Evolutionary conservation across 495 filamentous ascomycete genomes (phyloP).

Genomic region (Talaromyces adpressus): DNA sequence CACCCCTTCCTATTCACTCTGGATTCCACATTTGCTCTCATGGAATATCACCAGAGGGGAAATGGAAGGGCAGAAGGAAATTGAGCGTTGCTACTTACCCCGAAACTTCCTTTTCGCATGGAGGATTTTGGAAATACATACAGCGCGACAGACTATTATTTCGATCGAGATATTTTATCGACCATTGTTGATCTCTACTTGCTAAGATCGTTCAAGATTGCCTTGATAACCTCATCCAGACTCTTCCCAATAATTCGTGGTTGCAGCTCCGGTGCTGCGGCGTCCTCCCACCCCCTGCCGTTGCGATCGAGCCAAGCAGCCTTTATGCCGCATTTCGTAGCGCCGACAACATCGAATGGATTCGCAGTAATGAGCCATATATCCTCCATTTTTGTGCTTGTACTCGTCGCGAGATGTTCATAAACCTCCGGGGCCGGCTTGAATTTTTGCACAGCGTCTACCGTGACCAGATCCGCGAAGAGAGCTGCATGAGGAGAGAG

Average conservation of each 20-base stretch:
- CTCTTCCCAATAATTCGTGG: constrained; percentile 24
- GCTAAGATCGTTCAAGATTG: constrained; percentile 15
- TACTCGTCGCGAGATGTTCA: constrained; percentile 45
- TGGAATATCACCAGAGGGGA: constrained; percentile 39
- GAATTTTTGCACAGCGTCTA: constrained; percentile 52
- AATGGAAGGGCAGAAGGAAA: constrained; percentile 40
- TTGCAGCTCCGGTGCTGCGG: constrained; percentile 16
- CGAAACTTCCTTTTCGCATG: constrained; percentile 36
- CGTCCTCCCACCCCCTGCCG: constrained; percentile 36
- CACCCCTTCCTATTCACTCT: constrained; percentile 44
- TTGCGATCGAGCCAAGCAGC: constrained; percentile 65
- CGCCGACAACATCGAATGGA: constrained; percentile 67
- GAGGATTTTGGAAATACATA: constrained; percentile 46
- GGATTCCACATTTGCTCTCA: constrained; percentile 27
- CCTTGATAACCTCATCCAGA: constrained; percentile 22
- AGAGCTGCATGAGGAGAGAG: constrained; percentile 40
- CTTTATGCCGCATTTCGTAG: constrained; percentile 40
- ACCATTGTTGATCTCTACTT: background rate
- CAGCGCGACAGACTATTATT: constrained; percentile 30
- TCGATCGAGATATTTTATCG: background rate
- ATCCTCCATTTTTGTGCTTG: constrained; percentile 43
- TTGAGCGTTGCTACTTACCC: constrained; percentile 40
- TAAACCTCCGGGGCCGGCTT: constrained; percentile 68
- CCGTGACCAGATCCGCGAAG: constrained; percentile 54
- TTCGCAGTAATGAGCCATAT: constrained; percentile 74